These are phyloP conservation scores for Dioszegia aurantiaca DNA, from an alignment of 768 basidiomycete genomes.

Conservation along the genomic window DNA sequence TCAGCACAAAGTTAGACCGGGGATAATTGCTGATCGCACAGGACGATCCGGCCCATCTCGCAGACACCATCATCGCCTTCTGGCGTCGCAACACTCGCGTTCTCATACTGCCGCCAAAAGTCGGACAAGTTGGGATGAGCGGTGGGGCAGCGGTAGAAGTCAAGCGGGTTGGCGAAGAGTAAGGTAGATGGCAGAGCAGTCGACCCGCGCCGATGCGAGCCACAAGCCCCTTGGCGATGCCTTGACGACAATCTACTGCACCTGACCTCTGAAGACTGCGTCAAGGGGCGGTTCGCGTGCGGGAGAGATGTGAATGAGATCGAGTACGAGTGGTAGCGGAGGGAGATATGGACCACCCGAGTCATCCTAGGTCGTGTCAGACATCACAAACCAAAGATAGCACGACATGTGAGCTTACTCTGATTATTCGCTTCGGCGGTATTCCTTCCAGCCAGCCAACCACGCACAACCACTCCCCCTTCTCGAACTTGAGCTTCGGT, in stretches of 20 bases:
- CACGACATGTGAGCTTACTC: slow-evolving; percentile 18
- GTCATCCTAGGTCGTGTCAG: slow-evolving; percentile 10
- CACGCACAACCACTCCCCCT: slow-evolving; percentile 34
- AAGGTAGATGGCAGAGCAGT: background rate
- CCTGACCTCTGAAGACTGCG: slow-evolving; percentile 23
- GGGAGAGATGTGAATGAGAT: slow-evolving; percentile 36
- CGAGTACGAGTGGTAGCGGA: slow-evolving; percentile 32
- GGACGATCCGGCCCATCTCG: slow-evolving; percentile 81
- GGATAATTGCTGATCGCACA: no score
- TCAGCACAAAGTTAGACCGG: no score
- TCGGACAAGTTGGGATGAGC: slow-evolving; percentile 16
- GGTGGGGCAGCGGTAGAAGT: slow-evolving; percentile 4
- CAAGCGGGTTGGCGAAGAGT: slow-evolving; percentile 2
- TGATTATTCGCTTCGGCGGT: slow-evolving; percentile 8
- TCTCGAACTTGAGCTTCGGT: slow-evolving; percentile 23
- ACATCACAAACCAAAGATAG: background rate
- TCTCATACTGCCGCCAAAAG: slow-evolving; percentile 47
- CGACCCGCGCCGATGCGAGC: no score
- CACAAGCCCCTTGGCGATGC: no score
- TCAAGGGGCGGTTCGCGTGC: slow-evolving; percentile 19
- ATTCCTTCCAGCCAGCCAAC: slow-evolving; percentile 44
- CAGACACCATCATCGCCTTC: slow-evolving; percentile 79
- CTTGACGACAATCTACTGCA: no score
- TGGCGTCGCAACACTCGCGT: slow-evolving; percentile 70
- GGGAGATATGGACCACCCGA: slow-evolving; percentile 12